Conservation (phyloP, 768 basidiomycete genomes). For the Tricholoma furcatifolium region DNA sequence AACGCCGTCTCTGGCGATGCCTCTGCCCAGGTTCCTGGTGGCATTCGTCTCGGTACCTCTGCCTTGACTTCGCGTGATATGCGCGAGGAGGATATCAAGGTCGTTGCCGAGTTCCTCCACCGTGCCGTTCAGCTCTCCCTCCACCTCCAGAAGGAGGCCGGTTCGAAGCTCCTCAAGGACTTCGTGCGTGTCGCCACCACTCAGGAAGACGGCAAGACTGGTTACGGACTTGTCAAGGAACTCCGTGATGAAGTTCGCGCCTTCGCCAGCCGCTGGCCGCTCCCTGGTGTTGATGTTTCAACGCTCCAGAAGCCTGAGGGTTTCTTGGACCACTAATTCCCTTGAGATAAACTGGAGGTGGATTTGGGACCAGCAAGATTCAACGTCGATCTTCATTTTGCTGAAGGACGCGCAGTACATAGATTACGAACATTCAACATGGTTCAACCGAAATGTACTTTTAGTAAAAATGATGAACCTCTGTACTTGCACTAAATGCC, state of each 20-base stretch:
- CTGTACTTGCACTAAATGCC: too few species aligned
- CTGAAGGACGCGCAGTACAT: constrained; percentile 25
- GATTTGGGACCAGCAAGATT: constrained; percentile 37
- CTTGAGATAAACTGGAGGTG: not conserved
- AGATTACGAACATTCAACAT: constrained; percentile 54
- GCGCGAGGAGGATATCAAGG: constrained; percentile 81
- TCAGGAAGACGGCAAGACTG: constrained; percentile 67
- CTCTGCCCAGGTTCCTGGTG: constrained; percentile 93
- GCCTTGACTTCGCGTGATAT: constrained; percentile 95
- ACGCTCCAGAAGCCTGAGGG: constrained; percentile 59
- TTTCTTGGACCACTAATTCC: constrained; percentile 28
- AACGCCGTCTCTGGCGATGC: constrained; percentile 97
- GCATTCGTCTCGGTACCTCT: constrained; percentile 93
- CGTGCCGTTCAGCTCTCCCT: constrained; percentile 91
- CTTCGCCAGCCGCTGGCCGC: constrained; percentile 88
- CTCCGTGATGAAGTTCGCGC: constrained; percentile 76
- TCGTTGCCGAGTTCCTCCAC: constrained; percentile 89
- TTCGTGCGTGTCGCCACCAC: constrained; percentile 81
- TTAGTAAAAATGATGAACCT: not conserved
- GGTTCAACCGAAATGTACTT: constrained; percentile 30
- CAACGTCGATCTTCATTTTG: constrained; percentile 43
- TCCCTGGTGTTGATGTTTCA: constrained; percentile 76
- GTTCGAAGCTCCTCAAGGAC: constrained; percentile 93
- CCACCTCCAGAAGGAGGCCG: constrained; percentile 90
- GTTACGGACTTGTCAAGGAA: constrained; percentile 66